Percentiles rank a stretch among this genome's conserved stretches.
Evolutionary conservation across 768 basidiomycete genomes (phyloP).

Genomic region (Amanita thiersii): DNA sequence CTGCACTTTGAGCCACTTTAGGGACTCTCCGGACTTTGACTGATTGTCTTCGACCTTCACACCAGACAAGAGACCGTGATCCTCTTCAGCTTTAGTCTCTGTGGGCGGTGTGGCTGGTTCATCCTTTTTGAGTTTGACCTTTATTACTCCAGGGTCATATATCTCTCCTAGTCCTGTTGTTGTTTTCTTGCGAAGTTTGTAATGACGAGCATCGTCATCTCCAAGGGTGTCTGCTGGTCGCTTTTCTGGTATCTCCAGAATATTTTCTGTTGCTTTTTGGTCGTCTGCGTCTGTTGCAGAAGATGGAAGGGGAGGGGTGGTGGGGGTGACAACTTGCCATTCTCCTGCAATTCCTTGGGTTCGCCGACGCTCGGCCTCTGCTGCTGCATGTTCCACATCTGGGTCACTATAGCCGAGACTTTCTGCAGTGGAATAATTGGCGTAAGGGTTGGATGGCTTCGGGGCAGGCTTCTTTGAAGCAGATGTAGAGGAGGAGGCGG

Average conservation of each 20-base stretch:
- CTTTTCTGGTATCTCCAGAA: slow-evolving; percentile 21
- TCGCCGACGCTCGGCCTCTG: slow-evolving; percentile 49
- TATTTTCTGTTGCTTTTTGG: slow-evolving; percentile 12
- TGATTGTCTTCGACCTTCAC: background rate
- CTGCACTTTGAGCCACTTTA: slow-evolving; percentile 27
- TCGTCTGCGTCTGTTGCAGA: slow-evolving; percentile 6
- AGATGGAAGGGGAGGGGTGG: slow-evolving; percentile 14
- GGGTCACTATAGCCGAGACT: slow-evolving; percentile 78
- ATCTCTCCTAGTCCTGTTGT: slow-evolving; percentile 64
- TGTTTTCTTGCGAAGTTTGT: slow-evolving; percentile 63
- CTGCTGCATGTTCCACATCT: slow-evolving; percentile 56
- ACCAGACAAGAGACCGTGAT: slow-evolving; percentile 9
- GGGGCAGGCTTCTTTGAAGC: slow-evolving; percentile 30
- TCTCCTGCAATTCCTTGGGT: slow-evolving; percentile 68
- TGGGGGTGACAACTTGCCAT: slow-evolving; percentile 58
- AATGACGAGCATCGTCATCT: slow-evolving; percentile 46
- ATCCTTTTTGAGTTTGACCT: slow-evolving; percentile 58
- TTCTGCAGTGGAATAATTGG: slow-evolving; percentile 84
- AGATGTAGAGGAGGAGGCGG: slow-evolving; percentile 15
- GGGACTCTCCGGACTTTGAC: slow-evolving; percentile 12
- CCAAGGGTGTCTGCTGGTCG: slow-evolving; percentile 28
- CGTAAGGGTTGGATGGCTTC: slow-evolving; percentile 57
- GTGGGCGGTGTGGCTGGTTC: slow-evolving; percentile 21
- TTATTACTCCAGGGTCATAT: slow-evolving; percentile 71
- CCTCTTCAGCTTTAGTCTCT: slow-evolving; percentile 12